A percentile compares a stretch with the other conserved stretches of the same genome.
phyloP scores from a whole-genome alignment of 768 basidiomycete species.

The Lactifluus hygrophoroides region DNA sequence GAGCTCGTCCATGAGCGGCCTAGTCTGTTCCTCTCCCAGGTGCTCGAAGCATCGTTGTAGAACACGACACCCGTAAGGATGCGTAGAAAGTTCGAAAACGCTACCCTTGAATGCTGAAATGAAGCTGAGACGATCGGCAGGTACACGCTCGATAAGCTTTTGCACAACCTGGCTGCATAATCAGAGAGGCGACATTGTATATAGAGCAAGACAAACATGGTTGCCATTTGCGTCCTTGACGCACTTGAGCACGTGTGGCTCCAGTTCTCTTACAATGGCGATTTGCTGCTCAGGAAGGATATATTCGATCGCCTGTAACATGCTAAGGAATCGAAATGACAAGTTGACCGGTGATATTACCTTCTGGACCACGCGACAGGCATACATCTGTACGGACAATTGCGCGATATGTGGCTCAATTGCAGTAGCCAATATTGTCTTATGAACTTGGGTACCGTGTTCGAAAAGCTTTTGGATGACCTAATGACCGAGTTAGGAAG shows the following conservation, averaged over 20 bases:
- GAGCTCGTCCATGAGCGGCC: slow-evolving; percentile 74
- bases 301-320: slow-evolving; percentile 69
- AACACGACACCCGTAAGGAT: slow-evolving; percentile 92
- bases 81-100: slow-evolving; percentile 73
- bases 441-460: slow-evolving; percentile 69
- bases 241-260: slow-evolving; percentile 71
- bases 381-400: slow-evolving; percentile 88
- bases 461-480: slow-evolving; percentile 94
- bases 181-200: slow-evolving; percentile 4
- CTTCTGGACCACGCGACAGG: slow-evolving; percentile 94
- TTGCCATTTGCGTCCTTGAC: slow-evolving; percentile 92
- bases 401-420: slow-evolving; percentile 74
- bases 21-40: slow-evolving; percentile 57
- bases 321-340: slow-evolving; percentile 12
- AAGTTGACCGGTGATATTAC: slow-evolving; percentile 31
- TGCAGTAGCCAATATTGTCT: slow-evolving; percentile 52
- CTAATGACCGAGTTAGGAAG: slow-evolving; percentile 32
- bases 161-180: slow-evolving; percentile 59
- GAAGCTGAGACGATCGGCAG: slow-evolving; percentile 68
- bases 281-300: slow-evolving; percentile 72
- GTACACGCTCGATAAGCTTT: slow-evolving; percentile 76
- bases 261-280: slow-evolving; percentile 67
- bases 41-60: slow-evolving; percentile 89
- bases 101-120: slow-evolving; percentile 68
- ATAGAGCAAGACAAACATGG: slow-evolving; percentile 51